Base-by-base conservation (phyloP, 176 grass and related monocot species). In the Melocanna baccifera region DNA sequence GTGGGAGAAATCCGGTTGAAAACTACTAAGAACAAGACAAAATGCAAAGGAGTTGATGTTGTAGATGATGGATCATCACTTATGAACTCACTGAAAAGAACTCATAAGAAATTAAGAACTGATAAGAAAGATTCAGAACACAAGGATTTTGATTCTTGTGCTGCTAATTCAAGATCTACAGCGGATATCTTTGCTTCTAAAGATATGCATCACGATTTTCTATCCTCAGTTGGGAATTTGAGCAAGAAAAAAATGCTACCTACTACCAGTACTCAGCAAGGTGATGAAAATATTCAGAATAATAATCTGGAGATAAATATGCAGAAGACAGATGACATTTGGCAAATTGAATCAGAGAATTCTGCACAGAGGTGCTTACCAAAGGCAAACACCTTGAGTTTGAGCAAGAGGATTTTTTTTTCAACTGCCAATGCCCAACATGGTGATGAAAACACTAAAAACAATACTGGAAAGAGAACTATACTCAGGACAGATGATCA, bases 41-140 rank as follows among this genome's bases (percentile, higher is more conserved):
- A 81, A 53, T 76, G 68, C 53, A 93, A 62, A 83, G 70, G 67
- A 52, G 52, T 74, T 62, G 88, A 84, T 50, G 70, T 73, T 46
- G 79, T 85, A 62, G 89, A 91, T 66, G 93, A 87, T 52, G 85
- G 81, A 62, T 89, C 89, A 90, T 94, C 89, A 84, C 79, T 88
- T n/a, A 92, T 88, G 77, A 81, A 79, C 23, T 92, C 78, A 91
- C 75, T 89, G 76, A 90, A 91, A 88, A 90, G 52, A 71, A 76
- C 68, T 50, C 61, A 84, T 26, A 90, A 92, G 81, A 95, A 90
- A 90, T 36, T 58, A 36, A 83, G 57, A 59, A 86, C 40, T 80
- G 48, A 84, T 51, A 86, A 90, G 73, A 83, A 76, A 51, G 76
- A 76, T 26, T 8, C 68, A 29, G 50, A 81, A 84, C 57, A 64